phyloP scores from a whole-genome alignment of 2,329 filamentous ascomycete genomes.

The Aspergillus sclerotialis region DNA sequence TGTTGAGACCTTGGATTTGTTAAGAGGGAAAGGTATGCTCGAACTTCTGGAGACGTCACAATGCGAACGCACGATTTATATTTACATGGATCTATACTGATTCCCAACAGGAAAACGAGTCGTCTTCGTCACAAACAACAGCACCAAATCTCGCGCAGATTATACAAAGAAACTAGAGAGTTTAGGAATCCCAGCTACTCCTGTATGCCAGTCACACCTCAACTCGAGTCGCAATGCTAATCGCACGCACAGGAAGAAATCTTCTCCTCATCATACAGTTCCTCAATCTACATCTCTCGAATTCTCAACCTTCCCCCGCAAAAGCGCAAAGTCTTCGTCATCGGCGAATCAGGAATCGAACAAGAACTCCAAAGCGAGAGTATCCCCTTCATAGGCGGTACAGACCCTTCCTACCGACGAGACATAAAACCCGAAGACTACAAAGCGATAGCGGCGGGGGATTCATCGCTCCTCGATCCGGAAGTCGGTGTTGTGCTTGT shows the following conservation, averaged over 20 bases:
- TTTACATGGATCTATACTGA: neutral
- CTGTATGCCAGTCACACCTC: conserved; percentile 36
- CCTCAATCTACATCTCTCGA: conserved; percentile 89
- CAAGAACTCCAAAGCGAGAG: conserved; percentile 75
- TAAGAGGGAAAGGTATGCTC: conserved; percentile 66
- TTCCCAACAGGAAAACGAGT: conserved; percentile 68
- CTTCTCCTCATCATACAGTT: conserved; percentile 91
- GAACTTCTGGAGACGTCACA: neutral
- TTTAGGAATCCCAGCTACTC: conserved; percentile 70
- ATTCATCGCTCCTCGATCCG: conserved; percentile 69
- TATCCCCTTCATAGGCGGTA: conserved; percentile 76
- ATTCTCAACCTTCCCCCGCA: conserved; percentile 72
- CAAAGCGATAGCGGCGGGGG: conserved; percentile 60
- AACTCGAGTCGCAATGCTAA: neutral
- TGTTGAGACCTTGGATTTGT: conserved; percentile 74
- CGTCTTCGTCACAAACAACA: conserved; percentile 98
- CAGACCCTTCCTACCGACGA: conserved; percentile 68
- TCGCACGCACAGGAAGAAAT: conserved; percentile 64
- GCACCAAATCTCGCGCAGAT: conserved; percentile 86
- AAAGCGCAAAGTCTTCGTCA: conserved; percentile 88
- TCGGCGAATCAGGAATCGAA: conserved; percentile 89
- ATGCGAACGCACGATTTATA: conserved; percentile 1
- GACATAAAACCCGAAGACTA: conserved; percentile 80
- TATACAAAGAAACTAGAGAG: conserved; percentile 85
- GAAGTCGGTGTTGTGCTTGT: conserved; percentile 85